Base-by-base conservation (phyloP, 495 filamentous ascomycete species). In the Xylaria flabelliformis region DNA sequence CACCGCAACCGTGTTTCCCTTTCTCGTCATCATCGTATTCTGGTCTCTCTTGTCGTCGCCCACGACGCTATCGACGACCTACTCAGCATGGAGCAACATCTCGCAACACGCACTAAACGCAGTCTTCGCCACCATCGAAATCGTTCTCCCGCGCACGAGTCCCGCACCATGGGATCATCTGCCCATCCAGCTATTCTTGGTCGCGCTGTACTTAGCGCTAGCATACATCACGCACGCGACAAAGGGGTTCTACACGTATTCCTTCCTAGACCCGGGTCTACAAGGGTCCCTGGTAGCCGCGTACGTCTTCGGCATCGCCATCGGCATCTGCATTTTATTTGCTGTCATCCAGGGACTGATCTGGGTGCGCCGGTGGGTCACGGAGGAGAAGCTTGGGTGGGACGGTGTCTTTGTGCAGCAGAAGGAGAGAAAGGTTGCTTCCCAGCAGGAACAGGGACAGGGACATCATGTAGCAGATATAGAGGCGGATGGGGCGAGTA, bases 31-130 rank as follows among this genome's bases (percentile, higher is more conserved):
- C 70, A 83, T 87, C 70, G 88, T 92, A 29, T 92, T 86, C 80
- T 92, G 90, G 90, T 86, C 70, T 24, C 67, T 86, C 8, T 82
- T 91, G 1, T 92, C 72, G 39, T 83, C 85, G 36, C 50, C 74
- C 4, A 42, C 59, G 8, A 89, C 88, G 78, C 94, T 90, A 75
- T 51, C 77, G 17, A 79, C 76, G 4, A 69, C 51, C 13, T 91
- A 88, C 71, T 73, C 74, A 2, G 84, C 84, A 4, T 97, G 93
- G 92, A 86, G 82, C 72, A 95, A 94, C 83, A 82, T 93, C 76
- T 92, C 91, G 67, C 85, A 91, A 77, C 94, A 97, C 80, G 87
- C 81, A 50, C 82, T 97, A 24, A 96, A 96, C 83, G 86, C 85
- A 63, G 71, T 87, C 44, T 95, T 91, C 77, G 92, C 91, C 2